These are phyloP conservation scores for Aureococcus anophagefferens DNA, from an alignment of 108 stramenopile genomes.

Conservation along the genomic window DNA sequence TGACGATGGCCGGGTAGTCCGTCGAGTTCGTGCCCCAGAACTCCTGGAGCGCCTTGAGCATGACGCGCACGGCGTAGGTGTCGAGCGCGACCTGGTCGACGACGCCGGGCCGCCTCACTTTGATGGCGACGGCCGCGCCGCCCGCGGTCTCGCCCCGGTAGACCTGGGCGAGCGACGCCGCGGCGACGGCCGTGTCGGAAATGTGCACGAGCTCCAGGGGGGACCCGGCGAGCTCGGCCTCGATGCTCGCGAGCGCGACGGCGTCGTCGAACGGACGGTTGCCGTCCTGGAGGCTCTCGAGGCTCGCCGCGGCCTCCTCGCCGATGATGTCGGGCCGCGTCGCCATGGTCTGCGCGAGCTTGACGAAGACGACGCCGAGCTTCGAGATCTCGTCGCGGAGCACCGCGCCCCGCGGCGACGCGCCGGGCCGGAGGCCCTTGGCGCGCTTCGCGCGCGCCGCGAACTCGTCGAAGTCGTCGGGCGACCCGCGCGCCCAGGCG, in stretches of 20 bases:
- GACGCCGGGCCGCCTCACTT: slow-evolving; percentile 8
- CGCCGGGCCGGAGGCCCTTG: background rate
- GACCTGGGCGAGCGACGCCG: slow-evolving; percentile 6
- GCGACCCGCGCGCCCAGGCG: background rate
- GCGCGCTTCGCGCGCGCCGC: background rate
- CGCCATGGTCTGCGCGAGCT: slow-evolving; percentile 8
- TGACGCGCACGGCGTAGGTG: background rate
- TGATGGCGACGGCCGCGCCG: background rate
- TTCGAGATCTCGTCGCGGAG: background rate
- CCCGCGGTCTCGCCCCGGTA: background rate
- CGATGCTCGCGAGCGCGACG: background rate
- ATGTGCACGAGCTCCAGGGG: background rate
- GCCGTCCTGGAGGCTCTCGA: background rate
- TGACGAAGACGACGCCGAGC: slow-evolving; percentile 10
- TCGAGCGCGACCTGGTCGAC: slow-evolving; percentile 1
- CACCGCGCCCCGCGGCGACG: background rate
- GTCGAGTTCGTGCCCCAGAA: background rate
- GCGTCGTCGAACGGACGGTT: background rate
- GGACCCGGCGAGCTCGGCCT: background rate
- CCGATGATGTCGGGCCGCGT: slow-evolving; percentile 5
- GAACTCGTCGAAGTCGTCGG: background rate
- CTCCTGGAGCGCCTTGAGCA: background rate
- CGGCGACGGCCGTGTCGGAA: background rate
- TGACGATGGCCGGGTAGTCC: slow-evolving; percentile 1
- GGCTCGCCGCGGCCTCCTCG: background rate